Percentiles rank a stretch among this genome's conserved stretches.
Conservation (phyloP, 345 rosid species). For the Eucalyptus pauciflora region DNA sequence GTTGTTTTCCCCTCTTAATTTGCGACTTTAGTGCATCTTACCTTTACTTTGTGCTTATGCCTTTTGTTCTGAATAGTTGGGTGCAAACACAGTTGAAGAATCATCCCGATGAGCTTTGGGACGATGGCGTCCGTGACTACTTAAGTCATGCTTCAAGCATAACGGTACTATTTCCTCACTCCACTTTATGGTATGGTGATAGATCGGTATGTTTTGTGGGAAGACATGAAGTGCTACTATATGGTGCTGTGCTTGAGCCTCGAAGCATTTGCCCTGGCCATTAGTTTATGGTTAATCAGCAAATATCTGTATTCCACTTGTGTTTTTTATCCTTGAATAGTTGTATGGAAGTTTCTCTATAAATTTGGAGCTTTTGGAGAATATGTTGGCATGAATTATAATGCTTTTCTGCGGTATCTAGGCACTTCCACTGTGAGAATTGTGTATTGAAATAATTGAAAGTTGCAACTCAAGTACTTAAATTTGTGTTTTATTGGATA, state of each 20-base stretch:
- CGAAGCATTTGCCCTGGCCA: background rate
- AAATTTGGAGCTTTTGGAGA: background rate
- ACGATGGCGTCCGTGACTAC: constrained; percentile 79
- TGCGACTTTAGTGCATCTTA: background rate
- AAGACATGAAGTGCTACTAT: background rate
- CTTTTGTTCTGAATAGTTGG: constrained; percentile 47
- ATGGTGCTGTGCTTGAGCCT: background rate
- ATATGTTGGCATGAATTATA: background rate
- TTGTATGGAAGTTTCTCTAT: background rate
- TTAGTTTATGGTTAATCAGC: background rate
- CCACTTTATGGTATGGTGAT: background rate
- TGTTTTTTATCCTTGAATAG: background rate
- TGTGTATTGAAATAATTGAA: background rate
- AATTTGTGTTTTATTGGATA: background rate
- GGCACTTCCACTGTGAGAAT: background rate
- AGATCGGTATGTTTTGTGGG: background rate
- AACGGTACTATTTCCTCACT: constrained; percentile 31
- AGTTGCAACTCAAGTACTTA: background rate
- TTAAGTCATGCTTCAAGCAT: constrained; percentile 66
- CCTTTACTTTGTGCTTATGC: background rate
- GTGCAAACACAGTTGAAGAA: constrained; percentile 85
- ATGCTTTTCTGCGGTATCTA: background rate
- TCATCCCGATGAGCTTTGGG: constrained; percentile 98
- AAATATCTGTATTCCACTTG: background rate
- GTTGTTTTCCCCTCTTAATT: background rate